Evolutionary conservation across 495 filamentous ascomycete genomes (phyloP).

Genomic region (Podospora anserina): DNA sequence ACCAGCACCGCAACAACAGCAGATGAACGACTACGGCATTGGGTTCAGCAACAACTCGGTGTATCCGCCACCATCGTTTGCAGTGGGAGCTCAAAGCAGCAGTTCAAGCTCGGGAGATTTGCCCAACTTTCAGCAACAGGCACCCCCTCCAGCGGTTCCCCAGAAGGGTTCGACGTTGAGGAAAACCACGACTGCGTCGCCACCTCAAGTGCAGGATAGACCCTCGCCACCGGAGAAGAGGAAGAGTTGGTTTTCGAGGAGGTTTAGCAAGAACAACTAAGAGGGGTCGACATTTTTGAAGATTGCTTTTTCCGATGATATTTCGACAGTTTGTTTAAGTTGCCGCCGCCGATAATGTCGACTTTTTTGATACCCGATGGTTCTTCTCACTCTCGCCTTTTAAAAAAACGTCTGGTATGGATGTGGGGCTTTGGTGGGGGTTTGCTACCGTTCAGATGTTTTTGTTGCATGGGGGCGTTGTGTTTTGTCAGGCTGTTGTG

Average conservation of each 20-base stretch:
- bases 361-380: not conserved
- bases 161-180: constrained; percentile 35
- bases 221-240: constrained; percentile 61
- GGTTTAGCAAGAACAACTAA: constrained; percentile 67
- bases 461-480: not conserved
- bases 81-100: constrained; percentile 25
- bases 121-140: constrained; percentile 19
- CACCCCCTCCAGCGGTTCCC: constrained; percentile 36
- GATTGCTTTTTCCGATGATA: not conserved
- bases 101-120: constrained; percentile 9
- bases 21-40: constrained; percentile 48
- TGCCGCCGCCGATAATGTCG: not conserved
- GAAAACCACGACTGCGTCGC: constrained; percentile 28
- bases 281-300: not conserved
- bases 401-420: not conserved
- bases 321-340: not conserved
- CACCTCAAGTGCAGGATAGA: constrained; percentile 30
- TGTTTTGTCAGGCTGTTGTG: not conserved
- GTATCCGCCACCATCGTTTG: constrained; percentile 38
- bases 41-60: constrained; percentile 39
- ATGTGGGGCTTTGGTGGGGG: not conserved
- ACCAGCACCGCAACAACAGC: constrained; percentile 26
- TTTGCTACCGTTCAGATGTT: too few relatives aligned
- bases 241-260: constrained; percentile 82
- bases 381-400: not conserved